A percentile compares a stretch with the other conserved stretches of the same genome.
Conservation (phyloP, 441 rosid genomes). For the Pelargonium fulgidum region DNA sequence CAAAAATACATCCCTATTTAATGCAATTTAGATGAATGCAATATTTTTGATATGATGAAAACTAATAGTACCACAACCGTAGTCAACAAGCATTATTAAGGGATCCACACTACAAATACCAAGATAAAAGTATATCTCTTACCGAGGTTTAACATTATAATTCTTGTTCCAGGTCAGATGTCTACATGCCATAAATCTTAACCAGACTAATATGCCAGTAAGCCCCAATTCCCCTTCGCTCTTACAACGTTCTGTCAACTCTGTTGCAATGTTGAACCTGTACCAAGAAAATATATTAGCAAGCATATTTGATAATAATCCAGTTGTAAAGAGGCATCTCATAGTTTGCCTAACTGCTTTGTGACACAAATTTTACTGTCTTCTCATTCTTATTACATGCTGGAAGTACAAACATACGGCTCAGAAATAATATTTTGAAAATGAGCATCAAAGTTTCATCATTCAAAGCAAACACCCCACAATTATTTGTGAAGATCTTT, state of each 20-base stretch:
- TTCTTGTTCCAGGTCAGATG: constrained; percentile 67
- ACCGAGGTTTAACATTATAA: constrained; percentile 74
- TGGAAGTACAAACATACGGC: background rate
- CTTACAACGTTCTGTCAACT: constrained; percentile 49
- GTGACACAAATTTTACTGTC: constrained; percentile 2
- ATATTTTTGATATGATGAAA: background rate
- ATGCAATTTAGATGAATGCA: background rate
- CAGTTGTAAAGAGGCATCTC: constrained; percentile 12
- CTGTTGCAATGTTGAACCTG: constrained; percentile 65
- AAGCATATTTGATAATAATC: constrained; percentile 15
- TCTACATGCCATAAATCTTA: constrained; percentile 58
- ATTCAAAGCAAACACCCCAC: background rate
- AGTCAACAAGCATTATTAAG: background rate
- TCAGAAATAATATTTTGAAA: background rate
- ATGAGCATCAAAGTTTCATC: constrained; percentile 8
- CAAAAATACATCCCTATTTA: background rate
- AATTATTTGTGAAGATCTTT: constrained; percentile 11
- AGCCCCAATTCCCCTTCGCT: constrained; percentile 51
- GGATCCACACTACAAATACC: background rate
- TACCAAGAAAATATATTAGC: constrained; percentile 18
- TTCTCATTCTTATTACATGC: background rate
- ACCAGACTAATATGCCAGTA: constrained; percentile 56
- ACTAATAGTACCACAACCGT: background rate
- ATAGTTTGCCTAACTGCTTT: constrained; percentile 11
- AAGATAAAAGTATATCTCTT: constrained; percentile 15